These are phyloP conservation scores for Suhomyces sp. DNA, from an alignment of 805 yeast species.

Conservation along the genomic window DNA sequence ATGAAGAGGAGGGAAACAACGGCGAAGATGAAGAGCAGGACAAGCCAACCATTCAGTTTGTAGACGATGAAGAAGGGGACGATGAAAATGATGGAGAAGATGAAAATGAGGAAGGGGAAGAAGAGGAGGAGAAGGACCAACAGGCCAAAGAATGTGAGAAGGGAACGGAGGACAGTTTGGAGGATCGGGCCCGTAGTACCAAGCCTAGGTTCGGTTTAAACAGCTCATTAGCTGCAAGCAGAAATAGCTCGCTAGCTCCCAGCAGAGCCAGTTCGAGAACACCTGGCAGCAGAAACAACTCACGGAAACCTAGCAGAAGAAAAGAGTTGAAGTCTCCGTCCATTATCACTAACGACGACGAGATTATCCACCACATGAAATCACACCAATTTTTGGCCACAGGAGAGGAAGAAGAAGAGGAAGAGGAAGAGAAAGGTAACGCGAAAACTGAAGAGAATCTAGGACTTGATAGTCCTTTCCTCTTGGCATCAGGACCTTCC, in stretches of 20 bases:
- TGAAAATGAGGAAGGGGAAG: slow-evolving; percentile 11
- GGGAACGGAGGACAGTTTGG: not conserved
- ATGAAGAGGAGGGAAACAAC: slow-evolving; percentile 6
- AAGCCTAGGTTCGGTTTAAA: not conserved
- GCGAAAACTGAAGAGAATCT: not conserved
- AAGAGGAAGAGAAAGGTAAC: not conserved
- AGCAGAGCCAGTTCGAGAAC: not conserved
- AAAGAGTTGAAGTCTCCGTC: slow-evolving; percentile 26
- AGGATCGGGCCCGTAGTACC: not conserved
- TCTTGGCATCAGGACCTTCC: slow-evolving; percentile 5
- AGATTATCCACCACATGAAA: slow-evolving; percentile 31
- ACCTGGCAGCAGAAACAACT: not conserved
- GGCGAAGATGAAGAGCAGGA: slow-evolving; percentile 13
- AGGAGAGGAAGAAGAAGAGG: slow-evolving; percentile 11
- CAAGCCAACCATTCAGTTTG: slow-evolving; percentile 60
- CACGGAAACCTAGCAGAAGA: not conserved
- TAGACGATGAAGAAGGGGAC: slow-evolving; percentile 42
- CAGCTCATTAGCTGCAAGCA: not conserved
- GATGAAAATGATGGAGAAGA: slow-evolving; percentile 20
- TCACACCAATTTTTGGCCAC: slow-evolving; percentile 33
- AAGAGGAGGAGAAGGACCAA: slow-evolving; percentile 6
- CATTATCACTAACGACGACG: slow-evolving; percentile 35
- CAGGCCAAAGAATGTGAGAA: not conserved
- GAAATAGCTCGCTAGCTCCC: not conserved
- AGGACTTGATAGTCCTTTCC: not conserved